Base-by-base conservation (phyloP, 768 basidiomycete species). In the Kwoniella bestiolae region DNA sequence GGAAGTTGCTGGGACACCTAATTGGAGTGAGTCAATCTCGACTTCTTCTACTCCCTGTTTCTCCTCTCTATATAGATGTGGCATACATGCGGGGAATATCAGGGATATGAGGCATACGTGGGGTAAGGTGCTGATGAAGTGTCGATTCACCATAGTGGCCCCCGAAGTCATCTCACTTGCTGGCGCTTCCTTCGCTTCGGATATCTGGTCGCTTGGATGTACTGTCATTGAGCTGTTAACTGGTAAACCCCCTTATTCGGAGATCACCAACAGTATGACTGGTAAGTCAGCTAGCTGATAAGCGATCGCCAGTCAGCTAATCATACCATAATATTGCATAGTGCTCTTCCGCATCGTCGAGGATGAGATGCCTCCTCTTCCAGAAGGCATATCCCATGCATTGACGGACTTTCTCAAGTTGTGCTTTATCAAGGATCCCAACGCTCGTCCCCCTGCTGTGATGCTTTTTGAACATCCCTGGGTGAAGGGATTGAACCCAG, bases 301-400 rank as follows among this genome's bases (percentile, higher is more conserved):
- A 21, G 23, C 21, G 45, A 14, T 46, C 91, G 12, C 91, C 92
- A 62, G 47, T 46, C 28, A 46, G 45, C 63, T 58, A 45, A 52
- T 41, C 63, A n/a, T n/a, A n/a, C n/a, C n/a, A n/a, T n/a, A 72
- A 77, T 62, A 59, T 72, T n/a, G 3, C 5, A 26, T 45, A 90
- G 95, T 97, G 57, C 94, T 99, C 91, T 99, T 93, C 83, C 90
- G 90, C 28, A 97, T 99, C 76, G 95, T 99, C 28, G 94, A 96
- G 74, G 94, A 96, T 73, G 86, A 87, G 7, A 88, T 86, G 84
- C 94, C 95, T 29, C 92, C 92, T 2, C 81, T 96, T 46, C 95
- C 95, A 0, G 87, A 89, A 16, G 87, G 84, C 11, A 89, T 88
- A 70, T 93, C 94, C 3, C 84, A 85, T n/a, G 84, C 87, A 23